phyloP scores from a whole-genome alignment of 2,329 filamentous ascomycete species.

The Aspergillus flavus region DNA sequence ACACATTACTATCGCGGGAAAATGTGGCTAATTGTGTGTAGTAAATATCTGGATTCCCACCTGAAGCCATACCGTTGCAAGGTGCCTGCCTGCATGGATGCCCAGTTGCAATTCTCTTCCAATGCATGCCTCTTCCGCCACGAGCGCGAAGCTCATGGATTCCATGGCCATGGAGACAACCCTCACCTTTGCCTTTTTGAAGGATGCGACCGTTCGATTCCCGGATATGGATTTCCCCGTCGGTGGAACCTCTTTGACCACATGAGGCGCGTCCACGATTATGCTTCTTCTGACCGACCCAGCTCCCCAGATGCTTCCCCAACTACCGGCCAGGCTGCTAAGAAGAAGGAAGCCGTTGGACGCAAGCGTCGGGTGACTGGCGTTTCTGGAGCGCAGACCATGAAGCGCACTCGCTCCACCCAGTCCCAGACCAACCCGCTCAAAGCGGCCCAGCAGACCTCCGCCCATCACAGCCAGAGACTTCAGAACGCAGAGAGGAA shows the following conservation, averaged over 20 bases:
- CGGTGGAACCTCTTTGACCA: constrained; percentile 96
- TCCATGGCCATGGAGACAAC: constrained; percentile 92
- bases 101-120: constrained; percentile 90
- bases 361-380: constrained; percentile 46
- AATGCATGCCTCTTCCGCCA: constrained; percentile 93
- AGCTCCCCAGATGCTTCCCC: constrained; percentile 46
- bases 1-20: constrained; percentile 3
- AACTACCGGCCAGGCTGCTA: constrained; percentile 30
- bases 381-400: constrained; percentile 39
- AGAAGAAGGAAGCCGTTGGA: constrained; percentile 43
- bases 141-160: constrained; percentile 91
- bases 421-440: constrained; percentile 38
- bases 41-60: constrained; percentile 97
- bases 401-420: constrained; percentile 46
- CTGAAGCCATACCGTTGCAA: constrained; percentile 96
- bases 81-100: constrained; percentile 76
- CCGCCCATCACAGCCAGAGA: constrained; percentile 41
- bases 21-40: constrained; percentile 43
- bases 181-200: constrained; percentile 86
- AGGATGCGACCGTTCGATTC: constrained; percentile 80
- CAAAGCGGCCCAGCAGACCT: constrained; percentile 37
- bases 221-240: constrained; percentile 87
- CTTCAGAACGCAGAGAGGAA: constrained; percentile 46
- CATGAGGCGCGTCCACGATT: constrained; percentile 89
- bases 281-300: constrained; percentile 47